Percentiles rank a stretch among this genome's conserved stretches.
These are phyloP conservation scores for Ceratorhiza oryzae-sativae DNA, from an alignment of 1,284 basidiomycete genomes.

Conservation along the genomic window DNA sequence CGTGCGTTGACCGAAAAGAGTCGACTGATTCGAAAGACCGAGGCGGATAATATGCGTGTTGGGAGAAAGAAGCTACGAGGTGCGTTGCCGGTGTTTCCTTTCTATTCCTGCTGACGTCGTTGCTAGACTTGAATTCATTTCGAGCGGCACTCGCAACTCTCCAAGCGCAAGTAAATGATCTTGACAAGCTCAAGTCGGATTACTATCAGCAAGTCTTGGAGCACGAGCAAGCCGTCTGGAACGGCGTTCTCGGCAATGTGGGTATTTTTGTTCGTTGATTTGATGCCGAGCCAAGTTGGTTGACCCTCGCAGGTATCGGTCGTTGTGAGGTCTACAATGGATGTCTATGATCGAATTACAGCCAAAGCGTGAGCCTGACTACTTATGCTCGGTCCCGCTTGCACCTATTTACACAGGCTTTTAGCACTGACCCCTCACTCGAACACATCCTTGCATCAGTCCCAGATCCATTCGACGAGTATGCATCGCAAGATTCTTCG, in stretches of 20 bases:
- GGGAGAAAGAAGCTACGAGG: slow-evolving; percentile 77
- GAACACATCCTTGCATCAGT: slow-evolving; percentile 89
- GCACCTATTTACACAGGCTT: not conserved
- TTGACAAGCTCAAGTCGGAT: slow-evolving; percentile 78
- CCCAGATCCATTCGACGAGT: slow-evolving; percentile 92
- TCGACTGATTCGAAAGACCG: slow-evolving; percentile 85
- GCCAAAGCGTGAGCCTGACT: slow-evolving; percentile 79
- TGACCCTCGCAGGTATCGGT: slow-evolving; percentile 62
- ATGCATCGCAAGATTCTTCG: slow-evolving; percentile 81
- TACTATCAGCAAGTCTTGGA: slow-evolving; percentile 90
- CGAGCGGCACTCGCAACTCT: slow-evolving; percentile 82
- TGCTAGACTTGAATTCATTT: slow-evolving; percentile 81
- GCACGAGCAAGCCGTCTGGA: slow-evolving; percentile 94
- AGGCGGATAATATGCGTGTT: slow-evolving; percentile 81
- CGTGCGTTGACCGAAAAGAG: slow-evolving; percentile 81
- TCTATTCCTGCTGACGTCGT: slow-evolving; percentile 31
- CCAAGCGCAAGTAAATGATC: slow-evolving; percentile 87
- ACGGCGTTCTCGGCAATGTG: slow-evolving; percentile 84
- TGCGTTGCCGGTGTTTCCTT: slow-evolving; percentile 52
- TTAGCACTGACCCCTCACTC: slow-evolving; percentile 85
- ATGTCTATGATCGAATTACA: slow-evolving; percentile 81
- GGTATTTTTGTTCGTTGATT: slow-evolving; percentile 45
- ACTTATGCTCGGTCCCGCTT: slow-evolving; percentile 28
- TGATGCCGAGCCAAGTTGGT: not conserved
- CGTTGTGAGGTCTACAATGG: slow-evolving; percentile 79